phyloP scores from a whole-genome alignment of 2,329 filamentous ascomycete species.

The Zymoseptoria pseudotritici region DNA sequence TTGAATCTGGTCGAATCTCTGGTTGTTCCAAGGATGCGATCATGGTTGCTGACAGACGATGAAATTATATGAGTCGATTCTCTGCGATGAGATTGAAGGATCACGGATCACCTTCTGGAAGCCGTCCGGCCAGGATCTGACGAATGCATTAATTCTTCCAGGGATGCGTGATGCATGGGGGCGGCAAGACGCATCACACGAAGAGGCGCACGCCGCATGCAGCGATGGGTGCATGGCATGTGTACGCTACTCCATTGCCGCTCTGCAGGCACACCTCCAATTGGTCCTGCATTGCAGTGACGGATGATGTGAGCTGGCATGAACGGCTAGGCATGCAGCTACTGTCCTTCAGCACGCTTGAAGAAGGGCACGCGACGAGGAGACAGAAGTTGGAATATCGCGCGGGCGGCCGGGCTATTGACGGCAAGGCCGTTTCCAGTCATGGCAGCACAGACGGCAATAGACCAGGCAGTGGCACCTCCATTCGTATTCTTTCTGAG shows the following conservation, averaged over 20 bases:
- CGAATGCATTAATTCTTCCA: too few relatives aligned
- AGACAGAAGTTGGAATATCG: not conserved
- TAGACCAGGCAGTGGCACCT: not conserved
- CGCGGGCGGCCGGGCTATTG: not conserved
- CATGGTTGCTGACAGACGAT: not conserved
- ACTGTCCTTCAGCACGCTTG: not conserved
- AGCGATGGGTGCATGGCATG: not conserved
- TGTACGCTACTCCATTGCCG: not conserved
- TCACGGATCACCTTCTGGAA: not conserved
- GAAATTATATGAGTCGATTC: not conserved
- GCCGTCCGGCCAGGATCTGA: not conserved
- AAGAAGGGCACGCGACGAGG: not conserved
- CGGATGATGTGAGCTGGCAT: not conserved
- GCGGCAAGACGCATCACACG: not conserved
- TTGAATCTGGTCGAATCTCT: not conserved
- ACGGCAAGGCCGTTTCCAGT: not conserved
- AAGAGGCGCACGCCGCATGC: not conserved
- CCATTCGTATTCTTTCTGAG: not conserved
- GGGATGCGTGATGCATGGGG: too few relatives aligned
- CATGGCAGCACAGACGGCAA: not conserved
- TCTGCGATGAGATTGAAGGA: not conserved
- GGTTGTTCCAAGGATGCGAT: not conserved
- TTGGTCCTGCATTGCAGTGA: not conserved
- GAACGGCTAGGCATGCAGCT: not conserved
- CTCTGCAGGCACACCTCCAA: slow-evolving; percentile 1